These are phyloP conservation scores for Rhodamnia rubescens DNA, from an alignment of 345 rosid species.

Conservation along the genomic window DNA sequence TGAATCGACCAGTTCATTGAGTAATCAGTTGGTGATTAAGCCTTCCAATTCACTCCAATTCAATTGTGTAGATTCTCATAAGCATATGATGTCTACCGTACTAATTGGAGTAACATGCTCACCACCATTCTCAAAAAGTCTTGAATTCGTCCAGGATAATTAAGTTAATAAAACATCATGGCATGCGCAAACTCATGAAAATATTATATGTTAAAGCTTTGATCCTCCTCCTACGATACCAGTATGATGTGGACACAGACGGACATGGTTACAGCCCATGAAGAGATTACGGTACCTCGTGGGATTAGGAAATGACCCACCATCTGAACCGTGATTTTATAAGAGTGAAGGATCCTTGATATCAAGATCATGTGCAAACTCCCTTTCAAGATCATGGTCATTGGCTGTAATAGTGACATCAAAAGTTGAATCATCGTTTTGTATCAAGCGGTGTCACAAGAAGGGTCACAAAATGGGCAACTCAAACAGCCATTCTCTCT, in stretches of 20 bases:
- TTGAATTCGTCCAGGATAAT: background rate
- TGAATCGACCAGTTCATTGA: background rate
- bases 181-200: background rate
- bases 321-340: background rate
- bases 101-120: background rate
- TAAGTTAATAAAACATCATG: background rate
- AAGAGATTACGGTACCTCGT: background rate
- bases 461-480: background rate
- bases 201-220: background rate
- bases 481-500: background rate
- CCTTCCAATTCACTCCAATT: background rate
- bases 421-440: background rate
- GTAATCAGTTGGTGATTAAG: background rate
- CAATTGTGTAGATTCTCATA: background rate
- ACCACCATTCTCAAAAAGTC: background rate
- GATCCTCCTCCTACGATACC: background rate
- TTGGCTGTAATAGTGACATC: background rate
- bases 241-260: background rate
- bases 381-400: too few species aligned
- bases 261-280: background rate
- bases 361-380: background rate
- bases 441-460: background rate
- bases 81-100: background rate
- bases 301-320: background rate
- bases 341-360: background rate